Base-by-base conservation (phyloP, 192 early-diverging fungal species). In the Mortierella antarctica region DNA sequence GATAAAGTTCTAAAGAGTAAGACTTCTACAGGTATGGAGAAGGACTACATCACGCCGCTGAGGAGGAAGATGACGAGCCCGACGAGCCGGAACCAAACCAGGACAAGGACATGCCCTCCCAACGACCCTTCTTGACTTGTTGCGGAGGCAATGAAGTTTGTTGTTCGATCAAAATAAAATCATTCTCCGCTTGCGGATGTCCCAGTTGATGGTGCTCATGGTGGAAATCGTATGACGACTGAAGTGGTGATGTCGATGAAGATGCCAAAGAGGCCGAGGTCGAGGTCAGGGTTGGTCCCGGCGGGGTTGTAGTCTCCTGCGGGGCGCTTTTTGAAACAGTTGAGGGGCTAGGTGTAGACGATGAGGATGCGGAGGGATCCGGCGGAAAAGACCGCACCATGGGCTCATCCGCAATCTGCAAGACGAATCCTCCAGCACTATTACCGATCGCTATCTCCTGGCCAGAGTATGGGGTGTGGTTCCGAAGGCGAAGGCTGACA, bases 391-490 rank as follows among this genome's bases (percentile, higher is more conserved):
- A 47, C n/a, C 77, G 47, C 4, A 80, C 44, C 45, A 68, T 51
- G 2, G 77, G 77, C 49, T 80, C 77, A 23, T 80, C 77, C 20
- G 77, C 77, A 44, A 80, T 72, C 57, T 80, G 77, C 6, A 80
- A 55, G 0, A 80, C 70, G 63, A 80, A 80, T 18, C 77, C 77
- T 2, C 77, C 77, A 7, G 70, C 18, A 0, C 70, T 15, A 60
- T 80, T 59, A 21, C 77, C 77, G 20, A 80, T 80, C 11, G 70
- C 77, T 49, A 80, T 80, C 55, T 80, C 77, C 40, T 80, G 77
- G 2, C 77, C 77, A 7, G 65, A 55, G 40, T 88, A 88, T 46
- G 80, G 79, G 12, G 87, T 84, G 53, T 88, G 87, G 21, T 62
- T 79, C 39, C 82, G 70, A 23, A 88, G 57, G 5, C 87, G 85